Base-by-base conservation (phyloP, 2,329 filamentous ascomycete species). In the Colletotrichum aenigma region DNA sequence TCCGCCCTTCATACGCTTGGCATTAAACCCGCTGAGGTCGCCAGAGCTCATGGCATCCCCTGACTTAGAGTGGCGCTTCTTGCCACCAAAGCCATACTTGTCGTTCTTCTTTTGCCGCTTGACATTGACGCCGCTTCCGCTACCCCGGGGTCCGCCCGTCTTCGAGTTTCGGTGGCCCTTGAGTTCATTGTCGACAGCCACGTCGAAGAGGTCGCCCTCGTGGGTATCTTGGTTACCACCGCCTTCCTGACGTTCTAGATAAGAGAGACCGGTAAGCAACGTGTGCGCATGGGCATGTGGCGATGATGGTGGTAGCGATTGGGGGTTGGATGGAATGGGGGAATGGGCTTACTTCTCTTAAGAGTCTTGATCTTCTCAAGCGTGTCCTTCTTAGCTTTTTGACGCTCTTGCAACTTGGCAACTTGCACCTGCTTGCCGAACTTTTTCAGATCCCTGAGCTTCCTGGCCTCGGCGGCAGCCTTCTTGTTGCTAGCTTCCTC, bases 371-470 rank as follows among this genome's bases (percentile, higher is more conserved):
- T 98, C 90, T 98, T 98, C 80, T 98, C 97, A 78, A 99, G 88
- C 6, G 96, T 98, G 78, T 97, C 95, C 80, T 92, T 93, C 93
- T 98, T 98, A 82, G 93, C 93, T 90, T 97, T 98, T 66, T 95
- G 93, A 65, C 97, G 90, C 90, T 99, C 96, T 87, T 98, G 96
- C 84, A 98, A 87, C 89, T 98, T 98, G 75, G 96, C 96, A 76
- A 98, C 92, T 88, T 99, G 97, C 69, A 98, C 97, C 85, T 98
- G 95, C 89, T 99, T 99, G 84, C 97, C 97, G 84, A 98, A 99
- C 88, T 98, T 99, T 93, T 98, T 98, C 81, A 98, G 89, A 84
- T 99, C 97, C 78, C 97, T 91, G 88, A 96, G 93, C 87, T 96
- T 96, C 83, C 96, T 92, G 8, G 97, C 97, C 85, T 99, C 97